Base-by-base conservation (phyloP, 805 yeast genomes). In the Kazachstania bromeliacearum region DNA sequence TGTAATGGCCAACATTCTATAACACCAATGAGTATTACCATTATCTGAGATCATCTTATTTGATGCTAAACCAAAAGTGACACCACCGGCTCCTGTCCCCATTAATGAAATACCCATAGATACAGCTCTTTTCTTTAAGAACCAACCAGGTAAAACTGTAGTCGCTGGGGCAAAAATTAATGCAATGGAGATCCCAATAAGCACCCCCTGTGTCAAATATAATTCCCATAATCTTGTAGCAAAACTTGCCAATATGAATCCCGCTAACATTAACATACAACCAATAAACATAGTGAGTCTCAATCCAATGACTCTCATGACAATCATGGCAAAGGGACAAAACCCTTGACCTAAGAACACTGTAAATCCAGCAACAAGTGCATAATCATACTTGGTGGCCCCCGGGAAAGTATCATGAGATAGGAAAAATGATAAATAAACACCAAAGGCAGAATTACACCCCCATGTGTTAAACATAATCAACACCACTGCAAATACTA, bases 401-500 rank as follows among this genome's bases (percentile, higher is more conserved):
- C 78, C 83, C 0, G 62, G 59, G 43, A 75, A 79, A 0, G 66
- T 59, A 31, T 70, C 55, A 35, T 68, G 51, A 29, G 70, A 67
- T 17, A 79, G 43, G 48, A 77, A 81, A 43, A 65, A 67, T 1
- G 80, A 67, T 18, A 80, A 59, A 44, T 75, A 78, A 4, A 81
- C 68, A 20, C 85, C 79, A 50, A 68, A 81, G 3, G 78, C 80
- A 5, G 61, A 56, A 44, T 79, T 79, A 44, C 80, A 70, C 12
- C 92, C 92, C 88, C 89, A 81, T 0, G 84, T 71, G 26, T 71
- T 64, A 43, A 75, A 70, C 53, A 75, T 73, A 28, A 75, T 59
- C 4, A 74, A 35, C 20, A 66, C 59, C 3, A 72, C 67, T 10
- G 76, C 73, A 12, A 70, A 41, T 10, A 72, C 69, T 15, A 77